Conservation (phyloP, 2,329 filamentous ascomycete genomes). For the Hymenoscyphus fructigenus region DNA sequence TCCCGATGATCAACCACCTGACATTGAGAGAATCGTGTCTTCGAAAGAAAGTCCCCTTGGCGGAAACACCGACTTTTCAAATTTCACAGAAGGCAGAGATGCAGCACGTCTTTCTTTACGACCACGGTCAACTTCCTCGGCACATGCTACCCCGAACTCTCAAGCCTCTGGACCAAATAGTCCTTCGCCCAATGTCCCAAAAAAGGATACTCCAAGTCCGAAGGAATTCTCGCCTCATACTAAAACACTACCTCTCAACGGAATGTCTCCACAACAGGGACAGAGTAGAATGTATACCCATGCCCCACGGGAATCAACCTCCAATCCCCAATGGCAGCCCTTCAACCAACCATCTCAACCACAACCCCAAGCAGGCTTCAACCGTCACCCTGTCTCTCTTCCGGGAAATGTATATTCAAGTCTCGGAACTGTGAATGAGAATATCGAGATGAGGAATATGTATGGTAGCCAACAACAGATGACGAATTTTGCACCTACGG, state of each 20-base stretch:
- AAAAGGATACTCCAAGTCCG: background rate
- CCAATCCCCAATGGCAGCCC: background rate
- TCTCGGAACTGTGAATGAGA: slow-evolving; percentile 1
- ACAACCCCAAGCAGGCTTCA: background rate
- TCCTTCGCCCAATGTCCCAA: background rate
- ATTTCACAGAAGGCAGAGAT: slow-evolving; percentile 9
- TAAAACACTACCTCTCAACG: background rate
- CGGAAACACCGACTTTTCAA: slow-evolving; percentile 7
- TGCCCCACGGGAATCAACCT: background rate
- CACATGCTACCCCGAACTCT: background rate
- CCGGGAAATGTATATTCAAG: background rate
- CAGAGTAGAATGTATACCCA: background rate
- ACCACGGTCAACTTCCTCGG: background rate
- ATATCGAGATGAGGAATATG: background rate
- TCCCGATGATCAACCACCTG: slow-evolving; percentile 5
- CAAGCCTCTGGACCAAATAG: background rate
- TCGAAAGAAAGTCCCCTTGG: slow-evolving; percentile 5
- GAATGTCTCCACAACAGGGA: background rate
- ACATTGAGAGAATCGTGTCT: slow-evolving; percentile 13
- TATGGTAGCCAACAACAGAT: background rate
- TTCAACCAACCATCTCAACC: background rate
- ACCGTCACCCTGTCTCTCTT: background rate
- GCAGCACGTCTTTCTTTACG: background rate
- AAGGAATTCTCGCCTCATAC: background rate
- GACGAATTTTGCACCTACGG: background rate